Evolutionary conservation across 495 filamentous ascomycete species (phyloP).

Genomic region (Hypoxylon intermedium): DNA sequence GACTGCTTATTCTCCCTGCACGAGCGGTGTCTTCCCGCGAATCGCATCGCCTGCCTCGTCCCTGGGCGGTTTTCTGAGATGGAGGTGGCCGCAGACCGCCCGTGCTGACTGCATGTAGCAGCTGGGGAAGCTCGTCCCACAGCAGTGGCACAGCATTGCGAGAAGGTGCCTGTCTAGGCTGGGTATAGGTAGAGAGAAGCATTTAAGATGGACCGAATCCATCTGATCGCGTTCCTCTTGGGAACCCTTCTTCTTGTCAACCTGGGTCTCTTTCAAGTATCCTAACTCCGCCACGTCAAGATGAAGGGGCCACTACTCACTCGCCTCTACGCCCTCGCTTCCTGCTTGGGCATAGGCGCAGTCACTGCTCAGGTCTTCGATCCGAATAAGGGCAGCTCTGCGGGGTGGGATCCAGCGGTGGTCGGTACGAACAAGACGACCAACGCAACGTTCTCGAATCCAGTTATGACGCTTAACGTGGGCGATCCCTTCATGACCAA

Average conservation of each 20-base stretch:
- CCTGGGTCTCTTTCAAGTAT: background rate
- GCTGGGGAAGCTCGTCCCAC: constrained; percentile 22
- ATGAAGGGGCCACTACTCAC: constrained; percentile 30
- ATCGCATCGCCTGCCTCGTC: constrained; percentile 13
- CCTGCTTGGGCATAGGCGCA: constrained; percentile 18
- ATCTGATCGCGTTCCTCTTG: background rate
- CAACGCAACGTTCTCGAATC: constrained; percentile 45
- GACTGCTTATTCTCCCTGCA: constrained; percentile 4
- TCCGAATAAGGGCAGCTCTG: constrained; percentile 32
- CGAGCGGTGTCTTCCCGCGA: constrained; percentile 12
- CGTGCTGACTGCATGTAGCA: constrained; percentile 8
- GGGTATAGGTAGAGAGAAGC: background rate
- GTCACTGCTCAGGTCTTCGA: constrained; percentile 39
- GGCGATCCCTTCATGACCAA: constrained; percentile 40
- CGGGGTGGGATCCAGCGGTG: constrained; percentile 33
- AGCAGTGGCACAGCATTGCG: constrained; percentile 8
- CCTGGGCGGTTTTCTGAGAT: background rate
- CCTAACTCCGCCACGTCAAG: constrained; percentile 8
- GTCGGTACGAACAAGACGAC: constrained; percentile 45
- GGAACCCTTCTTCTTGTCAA: background rate
- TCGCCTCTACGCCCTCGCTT: constrained; percentile 18
- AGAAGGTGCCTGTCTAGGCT: background rate
- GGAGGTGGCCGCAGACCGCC: constrained; percentile 24
- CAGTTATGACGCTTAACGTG: constrained; percentile 42
- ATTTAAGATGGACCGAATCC: constrained; percentile 24